Evolutionary conservation across 768 basidiomycete species (phyloP), one percentile per base, ranked within the genome.

Genomic region (Boletus reticuloceps): DNA sequence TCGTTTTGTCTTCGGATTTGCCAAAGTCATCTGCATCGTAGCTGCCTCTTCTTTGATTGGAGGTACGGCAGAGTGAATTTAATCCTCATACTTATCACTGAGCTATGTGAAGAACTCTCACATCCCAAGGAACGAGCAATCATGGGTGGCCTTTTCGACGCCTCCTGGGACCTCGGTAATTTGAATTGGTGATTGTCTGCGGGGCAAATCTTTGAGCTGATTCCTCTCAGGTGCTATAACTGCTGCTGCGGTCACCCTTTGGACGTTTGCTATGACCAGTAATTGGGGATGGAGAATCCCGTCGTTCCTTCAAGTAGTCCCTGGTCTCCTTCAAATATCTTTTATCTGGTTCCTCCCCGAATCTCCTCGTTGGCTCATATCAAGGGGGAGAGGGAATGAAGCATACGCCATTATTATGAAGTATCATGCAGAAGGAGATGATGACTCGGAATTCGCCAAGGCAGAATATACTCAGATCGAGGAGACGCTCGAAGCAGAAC

Each of bases 261-360:
- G 82, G 9, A 88, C 88, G 0, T 88, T 87, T 73, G 56, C 71
- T 10, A 83, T 87, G 76, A 45, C 61, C 0, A 79, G 60, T 47
- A 77, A 82, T 60, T 85, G 83, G 84, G 82, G 81, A 12, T 87
- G 86, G 86, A 77, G 85, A n/a, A 84, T 86, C 22, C 85, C 84
- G 1, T 66, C 64, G 2, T 81, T 84, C 19, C 75, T 86, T 7
- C 86, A 88, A 65, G 59, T 80, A 34, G 64, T 77, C 1, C 85
- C 85, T 2, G 79, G 78, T 55, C 34, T 75, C 12, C 67, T 85
- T 22, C 85, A 86, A 57, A 62, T 86, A 41, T 55, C 58, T 22
- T 82, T 87, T 66, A 74, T 86, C 50, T 78, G 70, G 63, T 81
- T 82, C 62, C 70, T 86, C 16, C 84, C 84, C 2, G 85, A 88